Evolutionary conservation across 805 yeast genomes (phyloP), one percentile per base, ranked within the genome.

Genomic region (Suhomyces faveliae): DNA sequence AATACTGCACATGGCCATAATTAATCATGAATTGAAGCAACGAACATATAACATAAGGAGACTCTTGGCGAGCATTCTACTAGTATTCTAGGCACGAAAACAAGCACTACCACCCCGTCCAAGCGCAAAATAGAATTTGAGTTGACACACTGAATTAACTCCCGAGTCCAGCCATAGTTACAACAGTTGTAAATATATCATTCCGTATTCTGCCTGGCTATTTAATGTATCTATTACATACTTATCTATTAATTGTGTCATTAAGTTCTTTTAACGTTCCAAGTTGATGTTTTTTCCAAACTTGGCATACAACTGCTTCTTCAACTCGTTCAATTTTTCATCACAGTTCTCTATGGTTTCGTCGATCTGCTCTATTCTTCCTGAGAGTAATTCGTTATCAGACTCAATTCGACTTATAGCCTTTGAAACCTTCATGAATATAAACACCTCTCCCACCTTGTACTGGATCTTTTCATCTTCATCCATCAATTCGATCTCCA

Each of bases 231-330:
- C 24, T 38, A 17, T 35, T 15, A 40, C 15, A n/a, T 24, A 10
- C 35, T 19, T 11, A n/a, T 19, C 17, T 39, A 11, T 19, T 8
- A 25, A 27, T 27, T 27, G 30, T 27, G 12, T 27, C 30, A 27
- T 27, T 27, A 27, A 22, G 30, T 27, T 3, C n/a, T 19, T 25
- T 25, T 42, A 79, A 46, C 83, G 72, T 63, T 92, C 99, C 42
- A 92, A 71, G 63, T 91, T 91, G 62, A 92, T 94, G 49, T 89
- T 83, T 57, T 80, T 80, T 21, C 98, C 99, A 62, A 92, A 94
- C 64, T 87, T 89, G 13, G 88, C 89, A 60, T 92, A 94, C 47
- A 92, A 72, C n/a, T 74, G 76, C 27, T 79, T 77, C 69, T 92
- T 92, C 58, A 92, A 76, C 23, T 66, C 77, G 8, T 66, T 64